These are phyloP conservation scores for Rhizomucor miehei DNA, from an alignment of 371 early-diverging fungal genomes.

Conservation along the genomic window DNA sequence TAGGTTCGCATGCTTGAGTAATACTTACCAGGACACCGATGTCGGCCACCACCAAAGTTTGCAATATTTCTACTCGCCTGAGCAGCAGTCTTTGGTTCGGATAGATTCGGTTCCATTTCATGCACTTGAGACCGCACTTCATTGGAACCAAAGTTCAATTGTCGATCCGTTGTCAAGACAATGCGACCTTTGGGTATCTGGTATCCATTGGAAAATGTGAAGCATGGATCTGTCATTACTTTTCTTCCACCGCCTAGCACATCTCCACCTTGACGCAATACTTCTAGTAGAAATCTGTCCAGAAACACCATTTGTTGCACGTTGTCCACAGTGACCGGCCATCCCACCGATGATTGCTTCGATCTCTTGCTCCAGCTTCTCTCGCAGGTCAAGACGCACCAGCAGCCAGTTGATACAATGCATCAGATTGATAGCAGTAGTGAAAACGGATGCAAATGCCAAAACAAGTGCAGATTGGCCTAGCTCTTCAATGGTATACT, in stretches of 20 bases:
- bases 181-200: background rate
- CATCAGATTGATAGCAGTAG: background rate
- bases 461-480: background rate
- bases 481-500: background rate
- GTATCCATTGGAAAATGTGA: background rate
- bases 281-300: background rate
- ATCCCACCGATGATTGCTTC: background rate
- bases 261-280: background rate
- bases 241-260: background rate
- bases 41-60: background rate
- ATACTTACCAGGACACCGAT: background rate
- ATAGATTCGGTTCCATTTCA: background rate
- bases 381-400: background rate
- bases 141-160: background rate
- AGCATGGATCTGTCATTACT: background rate
- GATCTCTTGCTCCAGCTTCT: background rate
- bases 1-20: too few species aligned
- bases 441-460: background rate
- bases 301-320: background rate
- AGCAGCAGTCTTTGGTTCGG: background rate
- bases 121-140: background rate
- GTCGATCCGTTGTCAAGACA: background rate
- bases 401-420: background rate
- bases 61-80: background rate
- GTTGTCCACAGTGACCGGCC: background rate